These are phyloP conservation scores for Penicillium janthinellum DNA, from an alignment of 2,329 filamentous ascomycete genomes.

Conservation along the genomic window DNA sequence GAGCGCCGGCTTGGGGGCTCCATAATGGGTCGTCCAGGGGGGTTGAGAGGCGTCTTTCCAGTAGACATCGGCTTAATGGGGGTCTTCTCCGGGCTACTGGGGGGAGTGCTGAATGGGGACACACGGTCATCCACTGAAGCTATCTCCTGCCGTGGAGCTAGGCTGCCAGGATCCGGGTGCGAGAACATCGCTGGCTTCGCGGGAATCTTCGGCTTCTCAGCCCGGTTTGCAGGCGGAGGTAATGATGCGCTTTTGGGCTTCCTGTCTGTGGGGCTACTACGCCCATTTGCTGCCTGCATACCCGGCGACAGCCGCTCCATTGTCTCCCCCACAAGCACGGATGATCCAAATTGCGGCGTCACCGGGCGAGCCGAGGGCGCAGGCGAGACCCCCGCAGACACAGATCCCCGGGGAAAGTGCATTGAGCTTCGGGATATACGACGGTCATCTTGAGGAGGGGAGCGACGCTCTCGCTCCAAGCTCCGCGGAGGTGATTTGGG, in stretches of 20 bases:
- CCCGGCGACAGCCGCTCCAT: constrained; percentile 26
- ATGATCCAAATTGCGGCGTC: constrained; percentile 34
- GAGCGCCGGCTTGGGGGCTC: constrained; percentile 32
- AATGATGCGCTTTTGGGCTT: constrained; percentile 46
- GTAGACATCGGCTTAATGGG: constrained; percentile 39
- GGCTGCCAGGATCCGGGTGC: constrained; percentile 32
- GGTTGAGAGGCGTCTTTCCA: constrained; percentile 15
- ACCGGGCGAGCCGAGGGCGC: constrained; percentile 29
- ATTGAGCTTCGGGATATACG: constrained; percentile 29
- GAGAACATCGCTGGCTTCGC: constrained; percentile 46
- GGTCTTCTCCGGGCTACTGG: constrained; percentile 67
- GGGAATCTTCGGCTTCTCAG: constrained; percentile 72
- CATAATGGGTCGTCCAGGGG: constrained; percentile 26
- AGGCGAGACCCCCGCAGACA: constrained; percentile 26
- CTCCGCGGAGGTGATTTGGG: constrained; percentile 46
- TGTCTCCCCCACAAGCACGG: constrained; percentile 22
- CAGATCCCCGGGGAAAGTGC: constrained; percentile 28
- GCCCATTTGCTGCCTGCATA: constrained; percentile 14
- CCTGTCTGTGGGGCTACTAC: constrained; percentile 29
- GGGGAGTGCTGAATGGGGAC: constrained; percentile 87
- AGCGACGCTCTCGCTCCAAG: constrained; percentile 21
- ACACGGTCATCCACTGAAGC: constrained; percentile 49
- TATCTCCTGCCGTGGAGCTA: constrained; percentile 31
- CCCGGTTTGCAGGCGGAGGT: constrained; percentile 77
- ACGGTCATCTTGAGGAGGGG: constrained; percentile 68